Base-by-base conservation (phyloP, 129 eudicot genomes). In the Centaurea solstitialis region DNA sequence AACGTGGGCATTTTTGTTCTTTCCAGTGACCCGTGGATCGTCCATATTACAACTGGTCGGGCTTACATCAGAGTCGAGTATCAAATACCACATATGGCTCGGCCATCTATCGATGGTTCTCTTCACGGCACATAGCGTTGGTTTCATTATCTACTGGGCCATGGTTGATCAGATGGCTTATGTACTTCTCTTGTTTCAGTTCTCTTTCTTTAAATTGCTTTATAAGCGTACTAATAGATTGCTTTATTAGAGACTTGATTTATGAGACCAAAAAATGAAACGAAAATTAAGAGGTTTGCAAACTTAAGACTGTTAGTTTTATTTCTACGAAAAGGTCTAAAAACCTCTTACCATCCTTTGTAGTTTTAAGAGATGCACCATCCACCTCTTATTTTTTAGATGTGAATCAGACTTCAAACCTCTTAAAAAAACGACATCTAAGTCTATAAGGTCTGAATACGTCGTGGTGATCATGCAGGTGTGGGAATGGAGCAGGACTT, bases 51-150 rank as follows among this genome's bases (percentile, higher is more conserved):
- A 89, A 74, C 75, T 92, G 22, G 70, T 92, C 50, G 97, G 97
- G 62, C 90, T 92, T 53, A 88, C 97, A 7, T 90, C 91, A 1
- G 95, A 92, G 76, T 88, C 93, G 4, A 92, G 95, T 83, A 80
- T 92, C 86, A 92, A 90, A 82, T 92, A 92, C 69, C 97, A 92
- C 84, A 90, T 92, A 10, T 92, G 97, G 97, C 91, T 90, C 35
- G 97, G 97, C 28, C 97, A 92, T 75, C 40, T 92, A 53, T 88
- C 94, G 18, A 90, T 41, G 75, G 26, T 87, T 67, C 89, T 90
- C 18, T 90, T 88, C 38, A 75, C 88, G 57, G 80, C 74, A 37
- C 94, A 88, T n/a, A 85, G 90, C 82, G 45, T 88, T 23, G 93
- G 93, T 0, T 92, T 88, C 82, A 4, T 90, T 59, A 87, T 90